Conservation (phyloP, 176 grass and related monocot species). For the Ensete glaucum region DNA sequence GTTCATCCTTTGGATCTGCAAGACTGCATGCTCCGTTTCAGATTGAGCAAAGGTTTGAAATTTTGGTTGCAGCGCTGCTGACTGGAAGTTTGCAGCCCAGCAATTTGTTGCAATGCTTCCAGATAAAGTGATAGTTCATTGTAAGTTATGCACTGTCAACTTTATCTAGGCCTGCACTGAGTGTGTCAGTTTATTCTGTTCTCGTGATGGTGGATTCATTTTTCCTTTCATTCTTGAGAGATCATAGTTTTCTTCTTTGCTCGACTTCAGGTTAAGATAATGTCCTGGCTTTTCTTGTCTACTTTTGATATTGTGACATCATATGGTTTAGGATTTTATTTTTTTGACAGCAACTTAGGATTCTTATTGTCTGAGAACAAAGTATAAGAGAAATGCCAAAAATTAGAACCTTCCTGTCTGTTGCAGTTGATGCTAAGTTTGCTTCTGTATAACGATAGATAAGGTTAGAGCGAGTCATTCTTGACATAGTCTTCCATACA, state of each 20-base stretch:
- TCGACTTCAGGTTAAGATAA: too few species aligned
- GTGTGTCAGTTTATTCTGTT: neutral
- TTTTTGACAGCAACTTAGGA: neutral
- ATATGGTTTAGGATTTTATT: neutral
- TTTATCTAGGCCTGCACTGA: neutral
- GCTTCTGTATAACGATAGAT: neutral
- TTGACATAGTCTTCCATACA: too few species aligned
- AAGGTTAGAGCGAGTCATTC: neutral
- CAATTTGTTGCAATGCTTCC: slow-evolving; percentile 60
- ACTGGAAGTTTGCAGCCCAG: slow-evolving; percentile 74
- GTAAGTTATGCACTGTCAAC: slow-evolving; percentile 34
- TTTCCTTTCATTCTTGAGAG: too few species aligned
- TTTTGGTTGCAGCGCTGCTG: slow-evolving; percentile 32
- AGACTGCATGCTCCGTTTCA: neutral
- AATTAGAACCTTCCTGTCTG: neutral
- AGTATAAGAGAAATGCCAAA: neutral
- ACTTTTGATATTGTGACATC: neutral
- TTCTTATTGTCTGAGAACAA: neutral
- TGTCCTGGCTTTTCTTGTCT: too few species aligned
- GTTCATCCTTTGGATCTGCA: neutral
- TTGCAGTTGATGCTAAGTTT: neutral
- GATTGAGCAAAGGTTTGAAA: neutral
- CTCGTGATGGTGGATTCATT: neutral
- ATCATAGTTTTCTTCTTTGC: neutral
- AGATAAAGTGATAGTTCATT: slow-evolving; percentile 63